Base-by-base conservation (phyloP, 176 grass and related monocot genomes). In the Panicum miliaceum region DNA sequence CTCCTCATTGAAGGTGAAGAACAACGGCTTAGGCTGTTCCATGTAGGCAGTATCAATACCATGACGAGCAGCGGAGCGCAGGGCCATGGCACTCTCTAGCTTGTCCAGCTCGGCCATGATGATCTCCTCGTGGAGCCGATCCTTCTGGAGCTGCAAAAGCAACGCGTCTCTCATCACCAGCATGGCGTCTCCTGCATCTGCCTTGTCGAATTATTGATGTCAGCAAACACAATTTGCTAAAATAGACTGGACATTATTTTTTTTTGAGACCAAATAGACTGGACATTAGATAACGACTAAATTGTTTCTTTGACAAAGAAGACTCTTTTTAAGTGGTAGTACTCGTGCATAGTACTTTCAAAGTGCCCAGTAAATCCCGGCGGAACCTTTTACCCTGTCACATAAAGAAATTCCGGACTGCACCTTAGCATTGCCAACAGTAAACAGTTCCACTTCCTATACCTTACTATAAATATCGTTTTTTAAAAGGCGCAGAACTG, bases 81-180 rank as follows among this genome's bases (percentile, higher is more conserved):
- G 56, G 37, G 80, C 65, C 73, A 84, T 63, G 76, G 69, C 51
- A 20, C 51, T 9, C 32, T 89, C 77, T 41, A 85, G 81, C 82
- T 62, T 85, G 82, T 18, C 61, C 2, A 85, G 77, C 77, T 89
- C 82, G 1, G 40, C 12, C 5, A 75, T 3, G 41, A 89, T 75
- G 69, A 89, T 61, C 69, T 89, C 69, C 68, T 81, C 69, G 15
- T 60, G 82, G 27, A 89, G 68, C 16, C 77, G 82, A 12, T 67
- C 76, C 61, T 69, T 80, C 16, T 85, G 76, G 18, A 89, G 76
- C 76, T 89, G 69, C 52, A 23, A 85, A 42, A 85, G 42, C 62
- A 89, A 45, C 2, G 70, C 82, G 6, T 89, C 82, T 70, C 87
- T 75, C 62, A 52, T 61, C 51, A 76, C 69, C 70, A 53, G 18